These are phyloP conservation scores for sorghum (Sorghum bicolor) DNA, from an alignment of 176 grass and related monocot species.

Conservation along the genomic window Sorghum_bicolor_NCBIv3 NC_012873.2:56331001-56331500, in stretches of 20 bases:
- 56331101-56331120: not conserved
- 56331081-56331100: not conserved
- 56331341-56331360: not conserved
- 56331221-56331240: not conserved
- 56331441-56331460: not conserved
- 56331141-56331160: not conserved
- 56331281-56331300: too few species aligned
- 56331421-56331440: not conserved
- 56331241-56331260: not conserved
- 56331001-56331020: constrained; percentile 1
- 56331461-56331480: not conserved
- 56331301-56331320: too few species aligned
- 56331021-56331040: constrained; percentile 23
- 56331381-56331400: not conserved
- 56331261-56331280: not conserved
- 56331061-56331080: not conserved
- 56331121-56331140: constrained; percentile 9
- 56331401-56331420: too few species aligned
- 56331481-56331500: too few species aligned
- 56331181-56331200: too few species aligned
- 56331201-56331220: not conserved
- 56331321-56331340: not conserved
- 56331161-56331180: not conserved
- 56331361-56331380: not conserved
- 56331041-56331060: not conserved